A percentile compares a stretch with the other conserved stretches of the same genome.
Conservation (phyloP, 495 filamentous ascomycete genomes). For the Hyaloscypha bicolor region DNA sequence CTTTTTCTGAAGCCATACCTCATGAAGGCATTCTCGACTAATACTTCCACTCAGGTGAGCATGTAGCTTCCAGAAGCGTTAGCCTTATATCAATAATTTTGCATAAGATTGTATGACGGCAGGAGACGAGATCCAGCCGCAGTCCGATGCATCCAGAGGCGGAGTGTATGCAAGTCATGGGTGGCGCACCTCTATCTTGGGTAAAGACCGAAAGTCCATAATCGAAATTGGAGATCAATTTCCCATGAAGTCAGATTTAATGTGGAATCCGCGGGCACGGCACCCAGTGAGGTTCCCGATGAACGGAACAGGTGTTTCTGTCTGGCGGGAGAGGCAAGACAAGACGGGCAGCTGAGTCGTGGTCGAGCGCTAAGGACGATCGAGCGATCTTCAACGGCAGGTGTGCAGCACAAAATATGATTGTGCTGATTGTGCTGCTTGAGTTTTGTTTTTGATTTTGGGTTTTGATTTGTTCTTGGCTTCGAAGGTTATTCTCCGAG, state of each 20-base stretch:
- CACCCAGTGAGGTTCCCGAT: background rate
- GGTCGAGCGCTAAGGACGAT: background rate
- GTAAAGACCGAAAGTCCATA: conserved; percentile 29
- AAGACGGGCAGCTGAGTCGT: conserved; percentile 3
- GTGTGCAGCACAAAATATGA: too few relatives aligned
- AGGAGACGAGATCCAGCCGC: conserved; percentile 19
- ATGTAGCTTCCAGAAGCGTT: conserved; percentile 59
- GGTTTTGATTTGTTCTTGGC: background rate
- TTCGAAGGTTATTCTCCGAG: background rate
- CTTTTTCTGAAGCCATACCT: conserved; percentile 69
- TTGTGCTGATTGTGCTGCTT: too few relatives aligned
- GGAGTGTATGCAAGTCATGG: conserved; percentile 6
- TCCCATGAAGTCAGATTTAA: background rate
- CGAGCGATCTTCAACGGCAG: too few relatives aligned
- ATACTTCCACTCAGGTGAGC: conserved; percentile 85
- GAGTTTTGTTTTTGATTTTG: too few relatives aligned
- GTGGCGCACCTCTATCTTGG: conserved; percentile 26
- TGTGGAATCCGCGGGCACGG: background rate
- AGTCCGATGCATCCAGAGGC: conserved; percentile 5
- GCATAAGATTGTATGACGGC: conserved; percentile 6
- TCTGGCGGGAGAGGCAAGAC: background rate
- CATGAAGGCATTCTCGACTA: conserved; percentile 71
- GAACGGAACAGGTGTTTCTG: background rate
- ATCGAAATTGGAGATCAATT: background rate
- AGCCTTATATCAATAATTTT: conserved; percentile 16